phyloP scores from a whole-genome alignment of 768 basidiomycete species.

The Amanita polypyramis region DNA sequence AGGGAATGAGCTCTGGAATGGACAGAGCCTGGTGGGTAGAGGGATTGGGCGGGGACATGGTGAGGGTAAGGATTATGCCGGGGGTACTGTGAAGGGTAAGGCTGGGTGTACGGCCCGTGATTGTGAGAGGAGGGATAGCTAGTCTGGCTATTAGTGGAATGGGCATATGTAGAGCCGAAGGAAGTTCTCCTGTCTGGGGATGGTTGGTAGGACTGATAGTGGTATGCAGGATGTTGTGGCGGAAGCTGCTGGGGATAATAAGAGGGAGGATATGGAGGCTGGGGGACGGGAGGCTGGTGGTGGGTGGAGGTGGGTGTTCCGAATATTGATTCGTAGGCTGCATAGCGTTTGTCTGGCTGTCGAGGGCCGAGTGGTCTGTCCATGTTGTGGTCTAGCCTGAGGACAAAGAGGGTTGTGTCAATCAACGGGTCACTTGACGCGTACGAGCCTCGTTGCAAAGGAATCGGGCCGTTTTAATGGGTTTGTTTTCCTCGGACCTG shows the following conservation, averaged over 20 bases:
- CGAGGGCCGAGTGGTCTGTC: conserved; percentile 47
- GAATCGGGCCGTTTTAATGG: too few relatives aligned
- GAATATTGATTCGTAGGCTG: conserved; percentile 84
- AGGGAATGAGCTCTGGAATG: conserved; percentile 41
- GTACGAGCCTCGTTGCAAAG: neutral
- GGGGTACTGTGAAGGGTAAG: conserved; percentile 25
- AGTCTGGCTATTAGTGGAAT: conserved; percentile 19
- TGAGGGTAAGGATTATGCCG: conserved; percentile 14
- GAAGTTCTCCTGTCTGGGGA: conserved; percentile 38
- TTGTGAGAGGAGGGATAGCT: conserved; percentile 15
- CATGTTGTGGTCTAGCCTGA: conserved; percentile 23
- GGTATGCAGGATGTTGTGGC: conserved; percentile 17
- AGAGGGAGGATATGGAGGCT: conserved; percentile 13
- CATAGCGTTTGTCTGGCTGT: conserved; percentile 63
- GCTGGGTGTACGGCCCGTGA: conserved; percentile 24
- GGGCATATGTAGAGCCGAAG: conserved; percentile 25
- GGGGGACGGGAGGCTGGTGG: conserved; percentile 27
- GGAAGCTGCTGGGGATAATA: conserved; percentile 17
- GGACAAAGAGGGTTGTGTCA: conserved; percentile 11
- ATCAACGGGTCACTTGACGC: conserved; percentile 1
- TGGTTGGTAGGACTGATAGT: conserved; percentile 31
- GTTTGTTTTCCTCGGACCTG: too few relatives aligned
- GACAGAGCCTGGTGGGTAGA: conserved; percentile 24
- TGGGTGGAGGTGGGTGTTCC: conserved; percentile 58
- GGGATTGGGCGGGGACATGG: conserved; percentile 15